Conservation (phyloP, 2,329 filamentous ascomycete species). For the Alternaria triticina region DNA sequence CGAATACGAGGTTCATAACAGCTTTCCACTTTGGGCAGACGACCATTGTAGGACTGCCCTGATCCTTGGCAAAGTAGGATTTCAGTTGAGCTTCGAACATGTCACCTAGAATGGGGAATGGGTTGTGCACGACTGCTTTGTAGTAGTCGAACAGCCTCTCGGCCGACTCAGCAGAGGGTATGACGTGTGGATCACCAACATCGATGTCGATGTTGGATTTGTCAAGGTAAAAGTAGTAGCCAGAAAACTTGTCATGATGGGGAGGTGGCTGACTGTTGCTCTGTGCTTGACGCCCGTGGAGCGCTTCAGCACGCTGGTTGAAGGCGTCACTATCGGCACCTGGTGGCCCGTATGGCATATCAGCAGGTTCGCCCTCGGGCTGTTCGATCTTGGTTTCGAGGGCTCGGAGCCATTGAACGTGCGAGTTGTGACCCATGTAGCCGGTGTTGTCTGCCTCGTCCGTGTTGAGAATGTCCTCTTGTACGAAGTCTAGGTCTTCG, state of each 20-base stretch:
- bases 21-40: constrained; percentile 37
- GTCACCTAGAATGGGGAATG: constrained; percentile 29
- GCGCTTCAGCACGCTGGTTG: constrained; percentile 5
- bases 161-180: constrained; percentile 36
- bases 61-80: constrained; percentile 1
- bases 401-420: constrained; percentile 34
- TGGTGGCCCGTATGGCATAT: constrained; percentile 24
- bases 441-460: constrained; percentile 26
- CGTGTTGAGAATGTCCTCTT: constrained; percentile 27
- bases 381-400: constrained; percentile 13
- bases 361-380: constrained; percentile 10
- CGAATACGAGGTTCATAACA: constrained; percentile 48
- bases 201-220: constrained; percentile 18
- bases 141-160: constrained; percentile 39
- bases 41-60: not conserved
- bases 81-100: constrained; percentile 14
- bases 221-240: constrained; percentile 39
- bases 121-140: constrained; percentile 30
- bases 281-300: not conserved
- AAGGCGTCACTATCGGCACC: constrained; percentile 16
- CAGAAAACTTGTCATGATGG: not conserved
- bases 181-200: constrained; percentile 22
- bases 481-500: constrained; percentile 17
- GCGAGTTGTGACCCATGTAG: constrained; percentile 33
- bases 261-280: not conserved